Conservation (phyloP, 345 rosid genomes). For the Erodium maritimum region DNA sequence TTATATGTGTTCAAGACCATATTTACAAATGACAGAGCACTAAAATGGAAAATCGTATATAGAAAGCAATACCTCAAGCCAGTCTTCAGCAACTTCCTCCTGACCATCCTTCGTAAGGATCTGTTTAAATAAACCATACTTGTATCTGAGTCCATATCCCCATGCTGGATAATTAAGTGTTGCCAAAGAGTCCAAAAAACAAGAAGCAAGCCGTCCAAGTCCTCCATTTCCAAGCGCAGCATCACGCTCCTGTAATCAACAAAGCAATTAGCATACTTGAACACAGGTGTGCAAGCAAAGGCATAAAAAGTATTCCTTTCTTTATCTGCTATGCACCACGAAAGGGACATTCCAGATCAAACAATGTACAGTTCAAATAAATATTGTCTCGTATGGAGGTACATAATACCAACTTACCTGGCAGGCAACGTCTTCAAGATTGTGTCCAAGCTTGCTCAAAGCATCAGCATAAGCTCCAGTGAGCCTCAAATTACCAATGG, state of each 20-base stretch:
- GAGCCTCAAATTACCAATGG: slow-evolving; percentile 45
- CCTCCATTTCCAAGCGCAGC: slow-evolving; percentile 52
- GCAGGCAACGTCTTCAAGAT: slow-evolving; percentile 33
- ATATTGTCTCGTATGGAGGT: not conserved
- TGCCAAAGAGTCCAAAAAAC: slow-evolving; percentile 43
- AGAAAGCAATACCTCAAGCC: slow-evolving; percentile 32
- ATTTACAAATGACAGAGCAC: not conserved
- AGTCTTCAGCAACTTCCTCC: slow-evolving; percentile 45
- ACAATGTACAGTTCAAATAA: too few species aligned
- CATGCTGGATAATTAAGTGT: slow-evolving; percentile 42
- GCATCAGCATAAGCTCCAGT: slow-evolving; percentile 50
- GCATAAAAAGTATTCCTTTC: too few species aligned
- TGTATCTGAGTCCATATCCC: slow-evolving; percentile 46
- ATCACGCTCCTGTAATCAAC: slow-evolving; percentile 27
- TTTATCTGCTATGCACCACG: too few species aligned
- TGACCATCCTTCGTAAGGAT: slow-evolving; percentile 36
- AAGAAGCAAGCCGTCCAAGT: slow-evolving; percentile 36
- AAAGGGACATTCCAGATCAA: too few species aligned
- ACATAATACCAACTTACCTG: slow-evolving; percentile 16
- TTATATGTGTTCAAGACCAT: not conserved
- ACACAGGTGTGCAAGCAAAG: not conserved
- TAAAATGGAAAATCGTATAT: too few species aligned
- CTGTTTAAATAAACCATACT: slow-evolving; percentile 41
- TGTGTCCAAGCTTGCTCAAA: slow-evolving; percentile 30
- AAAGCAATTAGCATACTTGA: not conserved